Conservation (phyloP, 495 filamentous ascomycete species). For the Daldinia vernicosa region DNA sequence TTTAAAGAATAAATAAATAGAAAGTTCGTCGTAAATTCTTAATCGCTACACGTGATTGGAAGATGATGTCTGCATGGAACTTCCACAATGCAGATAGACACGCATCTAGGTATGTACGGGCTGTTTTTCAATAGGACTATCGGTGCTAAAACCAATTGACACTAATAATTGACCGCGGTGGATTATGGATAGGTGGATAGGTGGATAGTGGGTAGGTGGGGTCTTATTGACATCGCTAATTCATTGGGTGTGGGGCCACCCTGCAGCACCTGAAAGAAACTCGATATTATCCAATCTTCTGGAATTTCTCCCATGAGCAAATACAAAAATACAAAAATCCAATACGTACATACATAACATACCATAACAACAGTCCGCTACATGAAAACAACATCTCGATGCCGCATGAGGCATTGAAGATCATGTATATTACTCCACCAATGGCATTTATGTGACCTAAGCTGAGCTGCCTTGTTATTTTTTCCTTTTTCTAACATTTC, state of each 20-base stretch:
- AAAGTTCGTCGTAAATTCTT: background rate
- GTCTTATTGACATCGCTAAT: constrained; percentile 34
- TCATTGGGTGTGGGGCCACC: constrained; percentile 33
- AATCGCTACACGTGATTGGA: constrained; percentile 33
- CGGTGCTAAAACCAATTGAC: constrained; percentile 10
- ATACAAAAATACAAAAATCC: constrained; percentile 3
- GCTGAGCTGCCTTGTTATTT: background rate
- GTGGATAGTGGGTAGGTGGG: constrained; percentile 18
- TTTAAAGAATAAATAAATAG: background rate
- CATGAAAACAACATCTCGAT: constrained; percentile 37
- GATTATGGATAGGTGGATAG: no score
- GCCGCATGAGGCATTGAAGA: constrained; percentile 39
- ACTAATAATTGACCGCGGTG: background rate
- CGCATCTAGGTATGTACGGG: background rate
- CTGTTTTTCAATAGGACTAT: background rate
- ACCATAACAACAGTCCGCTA: background rate
- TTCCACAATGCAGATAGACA: background rate
- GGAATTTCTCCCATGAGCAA: constrained; percentile 21
- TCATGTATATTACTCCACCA: constrained; percentile 42
- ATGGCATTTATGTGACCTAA: constrained; percentile 39
- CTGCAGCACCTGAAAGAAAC: constrained; percentile 18
- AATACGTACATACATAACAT: background rate
- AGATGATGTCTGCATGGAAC: constrained; percentile 2
- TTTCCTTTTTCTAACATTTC: background rate
- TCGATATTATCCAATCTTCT: constrained; percentile 40